Percentiles rank a stretch among this genome's conserved stretches.
Conservation (phyloP, 306 rosid species). For the Prunus padus region DNA sequence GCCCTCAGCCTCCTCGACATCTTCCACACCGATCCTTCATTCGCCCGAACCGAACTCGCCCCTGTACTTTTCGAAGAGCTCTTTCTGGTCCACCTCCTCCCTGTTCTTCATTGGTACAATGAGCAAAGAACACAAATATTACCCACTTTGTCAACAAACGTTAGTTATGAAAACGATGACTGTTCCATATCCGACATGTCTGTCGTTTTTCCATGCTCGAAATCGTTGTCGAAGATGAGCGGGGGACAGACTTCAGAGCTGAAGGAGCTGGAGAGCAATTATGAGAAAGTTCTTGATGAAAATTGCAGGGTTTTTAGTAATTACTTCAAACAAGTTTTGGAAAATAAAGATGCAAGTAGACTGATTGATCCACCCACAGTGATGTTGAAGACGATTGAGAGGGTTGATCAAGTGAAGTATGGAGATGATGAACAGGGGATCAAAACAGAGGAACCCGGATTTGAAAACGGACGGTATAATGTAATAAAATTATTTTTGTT, state of each 20-base stretch:
- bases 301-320: constrained; percentile 60
- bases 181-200: constrained; percentile 36
- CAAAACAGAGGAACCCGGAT: constrained; percentile 30
- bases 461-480: constrained; percentile 75
- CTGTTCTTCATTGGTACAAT: constrained; percentile 52
- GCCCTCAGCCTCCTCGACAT: constrained; percentile 50
- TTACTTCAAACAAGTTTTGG: constrained; percentile 55
- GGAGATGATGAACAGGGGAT: constrained; percentile 19
- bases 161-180: constrained; percentile 21
- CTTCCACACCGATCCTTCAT: constrained; percentile 48
- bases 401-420: not conserved
- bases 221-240: constrained; percentile 67
- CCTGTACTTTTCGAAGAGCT: constrained; percentile 66
- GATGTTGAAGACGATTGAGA: constrained; percentile 24
- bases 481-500: constrained; percentile 41
- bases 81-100: constrained; percentile 65
- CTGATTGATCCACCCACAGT: constrained; percentile 41
- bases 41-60: constrained; percentile 66
- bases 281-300: constrained; percentile 57
- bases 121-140: constrained; percentile 52
- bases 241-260: constrained; percentile 55
- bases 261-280: constrained; percentile 61
- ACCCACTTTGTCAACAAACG: constrained; percentile 15
- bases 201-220: constrained; percentile 40
- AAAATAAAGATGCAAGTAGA: constrained; percentile 24